Evolutionary conservation across 2,329 filamentous ascomycete species (phyloP).

Genomic region (Bipolaris gigantea): DNA sequence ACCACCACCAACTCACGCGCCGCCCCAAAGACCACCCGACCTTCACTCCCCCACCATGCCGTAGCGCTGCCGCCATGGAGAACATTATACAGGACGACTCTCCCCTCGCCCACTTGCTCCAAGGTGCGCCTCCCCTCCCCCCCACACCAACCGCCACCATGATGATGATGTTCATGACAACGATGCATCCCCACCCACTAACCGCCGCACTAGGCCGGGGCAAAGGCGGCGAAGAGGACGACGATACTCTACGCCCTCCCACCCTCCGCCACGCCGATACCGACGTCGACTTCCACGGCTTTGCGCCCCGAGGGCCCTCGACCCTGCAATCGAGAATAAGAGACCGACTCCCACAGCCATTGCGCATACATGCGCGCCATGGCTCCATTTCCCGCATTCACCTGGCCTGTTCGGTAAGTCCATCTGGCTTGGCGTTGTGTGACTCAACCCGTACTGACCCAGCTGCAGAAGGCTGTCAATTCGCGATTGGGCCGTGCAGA

Average conservation of each 20-base stretch:
- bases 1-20: constrained; percentile 11
- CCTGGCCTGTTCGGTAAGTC: constrained; percentile 42
- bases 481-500: constrained; percentile 74
- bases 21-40: constrained; percentile 20
- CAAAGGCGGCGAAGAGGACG: constrained; percentile 34
- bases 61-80: constrained; percentile 65
- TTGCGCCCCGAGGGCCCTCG: constrained; percentile 55
- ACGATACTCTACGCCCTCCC: constrained; percentile 25
- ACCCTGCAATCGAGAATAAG: constrained; percentile 54
- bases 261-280: constrained; percentile 9
- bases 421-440: neutral
- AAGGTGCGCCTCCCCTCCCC: constrained; percentile 55
- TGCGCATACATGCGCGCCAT: constrained; percentile 45
- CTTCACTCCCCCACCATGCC: constrained; percentile 32
- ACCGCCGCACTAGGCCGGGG: constrained; percentile 39
- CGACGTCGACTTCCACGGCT: constrained; percentile 38
- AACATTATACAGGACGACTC: constrained; percentile 83
- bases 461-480: constrained; percentile 66
- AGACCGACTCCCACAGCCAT: constrained; percentile 53
- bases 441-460: constrained; percentile 15
- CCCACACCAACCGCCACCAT: neutral
- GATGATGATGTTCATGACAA: neutral
- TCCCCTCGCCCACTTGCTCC: constrained; percentile 84
- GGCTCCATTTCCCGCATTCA: constrained; percentile 45
- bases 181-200: constrained; percentile 17